phyloP scores from a whole-genome alignment of 2,329 filamentous ascomycete genomes.

The Mollisia scopiformis region DNA sequence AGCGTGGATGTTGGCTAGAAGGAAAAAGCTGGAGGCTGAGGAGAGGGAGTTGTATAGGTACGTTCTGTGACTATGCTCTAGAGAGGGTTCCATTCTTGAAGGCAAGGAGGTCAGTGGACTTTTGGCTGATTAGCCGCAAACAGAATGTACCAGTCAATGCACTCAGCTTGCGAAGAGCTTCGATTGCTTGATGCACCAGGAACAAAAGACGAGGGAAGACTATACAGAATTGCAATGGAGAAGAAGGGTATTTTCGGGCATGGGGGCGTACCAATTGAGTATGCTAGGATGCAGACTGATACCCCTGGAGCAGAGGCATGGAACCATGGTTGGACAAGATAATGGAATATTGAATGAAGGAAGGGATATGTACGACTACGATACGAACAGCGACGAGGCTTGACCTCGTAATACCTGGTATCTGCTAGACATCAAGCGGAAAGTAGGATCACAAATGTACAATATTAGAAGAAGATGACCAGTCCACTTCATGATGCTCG shows the following conservation, averaged over 20 bases:
- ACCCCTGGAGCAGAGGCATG: slow-evolving; percentile 78
- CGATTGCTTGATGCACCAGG: slow-evolving; percentile 49
- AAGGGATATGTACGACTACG: not conserved
- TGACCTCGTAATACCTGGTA: too few relatives aligned
- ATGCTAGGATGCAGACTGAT: slow-evolving; percentile 83
- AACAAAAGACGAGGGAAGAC: slow-evolving; percentile 61
- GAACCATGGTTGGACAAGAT: slow-evolving; percentile 89
- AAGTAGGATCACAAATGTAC: not conserved
- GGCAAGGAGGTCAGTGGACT: not conserved
- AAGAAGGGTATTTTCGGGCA: slow-evolving; percentile 82
- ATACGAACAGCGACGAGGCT: not conserved
- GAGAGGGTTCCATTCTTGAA: too few relatives aligned
- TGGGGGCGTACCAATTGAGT: slow-evolving; percentile 85
- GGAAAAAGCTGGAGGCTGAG: slow-evolving; percentile 65
- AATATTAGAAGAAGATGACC: not conserved
- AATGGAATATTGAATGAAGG: slow-evolving; percentile 3
- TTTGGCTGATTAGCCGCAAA: not conserved
- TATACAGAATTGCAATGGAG: slow-evolving; percentile 88
- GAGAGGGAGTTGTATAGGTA: slow-evolving; percentile 75
- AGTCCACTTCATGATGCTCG: not conserved
- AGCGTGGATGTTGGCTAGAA: slow-evolving; percentile 83
- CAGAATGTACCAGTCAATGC: slow-evolving; percentile 77
- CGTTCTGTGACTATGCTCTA: not conserved
- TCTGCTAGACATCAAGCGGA: too few relatives aligned
- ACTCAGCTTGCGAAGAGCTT: slow-evolving; percentile 82